Evolutionary conservation across 441 rosid species (phyloP).

Genomic region (Populus tomentosa): DNA sequence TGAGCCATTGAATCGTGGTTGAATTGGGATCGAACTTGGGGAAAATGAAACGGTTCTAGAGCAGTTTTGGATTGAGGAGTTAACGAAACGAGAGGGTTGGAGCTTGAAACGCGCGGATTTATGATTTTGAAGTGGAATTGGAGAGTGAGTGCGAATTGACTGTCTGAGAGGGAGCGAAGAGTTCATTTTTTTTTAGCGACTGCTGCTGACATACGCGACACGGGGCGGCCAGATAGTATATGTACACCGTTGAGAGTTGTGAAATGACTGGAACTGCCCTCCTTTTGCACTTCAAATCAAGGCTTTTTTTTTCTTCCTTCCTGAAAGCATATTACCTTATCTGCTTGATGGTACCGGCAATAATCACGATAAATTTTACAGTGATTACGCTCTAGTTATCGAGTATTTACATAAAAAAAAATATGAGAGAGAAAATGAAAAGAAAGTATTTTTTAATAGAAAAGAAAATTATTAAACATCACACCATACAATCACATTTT

Average conservation of each 20-base stretch:
- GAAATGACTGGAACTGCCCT: not conserved
- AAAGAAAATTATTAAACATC: not conserved
- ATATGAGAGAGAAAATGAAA: not conserved
- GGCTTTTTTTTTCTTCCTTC: no score
- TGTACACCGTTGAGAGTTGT: not conserved
- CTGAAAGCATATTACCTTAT: not conserved
- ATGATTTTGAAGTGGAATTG: not conserved
- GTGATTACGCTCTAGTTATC: no score
- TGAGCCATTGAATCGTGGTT: no score
- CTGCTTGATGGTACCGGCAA: not conserved
- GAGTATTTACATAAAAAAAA: not conserved
- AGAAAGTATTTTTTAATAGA: not conserved
- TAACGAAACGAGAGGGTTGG: no score
- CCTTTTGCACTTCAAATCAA: not conserved
- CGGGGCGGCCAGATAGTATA: not conserved
- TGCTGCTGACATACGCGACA: not conserved
- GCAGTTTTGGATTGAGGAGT: no score
- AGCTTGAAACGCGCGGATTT: not conserved
- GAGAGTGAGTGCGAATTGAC: not conserved
- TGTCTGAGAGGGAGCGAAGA: not conserved
- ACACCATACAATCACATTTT: constrained; percentile 41
- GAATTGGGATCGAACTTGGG: no score
- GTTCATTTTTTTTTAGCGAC: not conserved
- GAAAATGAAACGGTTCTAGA: no score
- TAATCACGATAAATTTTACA: no score